Percentiles rank a stretch among this genome's conserved stretches.
Conservation (phyloP, 2,329 filamentous ascomycete species). For the Stagonosporopsis chrysanthemi region DNA sequence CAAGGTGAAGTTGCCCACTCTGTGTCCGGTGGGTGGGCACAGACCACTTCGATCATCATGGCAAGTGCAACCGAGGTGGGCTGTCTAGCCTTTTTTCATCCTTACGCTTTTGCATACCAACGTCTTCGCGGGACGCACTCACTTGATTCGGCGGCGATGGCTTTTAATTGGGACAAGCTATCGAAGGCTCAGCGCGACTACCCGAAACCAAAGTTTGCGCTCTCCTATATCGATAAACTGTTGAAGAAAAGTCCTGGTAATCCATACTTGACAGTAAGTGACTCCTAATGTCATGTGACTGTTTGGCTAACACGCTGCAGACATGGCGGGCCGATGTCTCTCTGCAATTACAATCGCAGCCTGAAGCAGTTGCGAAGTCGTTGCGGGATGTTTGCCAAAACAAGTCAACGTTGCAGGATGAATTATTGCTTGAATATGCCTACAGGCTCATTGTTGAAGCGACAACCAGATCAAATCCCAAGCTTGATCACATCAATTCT, state of each 20-base stretch:
- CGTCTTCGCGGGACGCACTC: constrained; percentile 9
- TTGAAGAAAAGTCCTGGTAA: constrained; percentile 48
- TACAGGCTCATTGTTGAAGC: constrained; percentile 37
- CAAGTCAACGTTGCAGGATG: constrained; percentile 35
- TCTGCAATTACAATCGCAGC: constrained; percentile 26
- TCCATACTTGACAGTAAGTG: constrained; percentile 44
- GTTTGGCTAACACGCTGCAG: constrained; percentile 23
- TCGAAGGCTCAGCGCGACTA: constrained; percentile 42
- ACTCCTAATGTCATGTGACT: not conserved
- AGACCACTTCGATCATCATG: not conserved
- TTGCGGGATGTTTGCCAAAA: constrained; percentile 30
- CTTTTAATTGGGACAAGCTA: constrained; percentile 47
- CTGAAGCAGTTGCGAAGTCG: constrained; percentile 18
- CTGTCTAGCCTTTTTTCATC: constrained; percentile 25
- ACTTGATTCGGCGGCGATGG: constrained; percentile 30
- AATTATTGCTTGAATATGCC: constrained; percentile 35
- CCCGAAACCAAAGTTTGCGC: constrained; percentile 46
- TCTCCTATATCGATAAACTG: constrained; percentile 41
- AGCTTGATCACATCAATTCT: constrained; percentile 15
- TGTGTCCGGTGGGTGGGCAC: constrained; percentile 1
- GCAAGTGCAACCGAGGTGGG: constrained; percentile 27
- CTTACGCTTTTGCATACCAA: constrained; percentile 14
- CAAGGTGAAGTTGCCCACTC: not conserved
- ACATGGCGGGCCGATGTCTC: constrained; percentile 43
- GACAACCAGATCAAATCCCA: constrained; percentile 16